Base-by-base conservation (phyloP, 2,329 filamentous ascomycete species). In the Arthrobotrys iridis region DNA sequence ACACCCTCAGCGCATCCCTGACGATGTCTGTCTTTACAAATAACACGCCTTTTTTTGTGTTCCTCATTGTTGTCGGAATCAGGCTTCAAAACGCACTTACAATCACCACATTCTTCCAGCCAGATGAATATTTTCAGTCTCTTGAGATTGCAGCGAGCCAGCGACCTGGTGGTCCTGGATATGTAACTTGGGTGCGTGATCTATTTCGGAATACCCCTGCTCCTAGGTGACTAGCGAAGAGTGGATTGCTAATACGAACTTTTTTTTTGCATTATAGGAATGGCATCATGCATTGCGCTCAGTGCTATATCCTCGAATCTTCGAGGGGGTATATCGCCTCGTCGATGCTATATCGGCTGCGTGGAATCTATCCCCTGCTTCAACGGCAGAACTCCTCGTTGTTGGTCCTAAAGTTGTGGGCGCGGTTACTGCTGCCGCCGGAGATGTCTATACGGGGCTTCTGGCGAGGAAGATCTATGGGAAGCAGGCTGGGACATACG, bases 111-210 rank as follows among this genome's bases (percentile, higher is more conserved):
- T 99, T 97, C 82, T 99, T 99, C 84, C 95, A 99, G 82, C 95
- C 95, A 26, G 95, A 99, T 84, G 95, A 99, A 83, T 98, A 92
- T 84, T 99, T 95, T 80, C 95, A 99, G 81, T 91, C 93, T 0
- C 87, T 98, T 46, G 95, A 99, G 84, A 94, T 95, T 62, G 95
- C 95, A 78, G 98, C 94, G 93, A 85, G 89, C 97, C 85, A 93
- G 93, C 20, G 80, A 84, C 1, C 81, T 86, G 91, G 90, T 82
- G 91, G 91, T 30, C 26, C 30, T 77, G 92, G 94, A 26, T 99
- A 94, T 92, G 86, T 97, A 80, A 99, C 95, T 77, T 99, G 95
- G 95, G 94, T 96, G 85, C 80, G 87, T 84, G n/a, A n/a, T n/a
- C n/a, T n/a, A n/a, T n/a, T n/a, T n/a, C n/a, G n/a, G n/a, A n/a